Base-by-base conservation (phyloP, 2,329 filamentous ascomycete genomes). In the Fusarium sp. region DNA sequence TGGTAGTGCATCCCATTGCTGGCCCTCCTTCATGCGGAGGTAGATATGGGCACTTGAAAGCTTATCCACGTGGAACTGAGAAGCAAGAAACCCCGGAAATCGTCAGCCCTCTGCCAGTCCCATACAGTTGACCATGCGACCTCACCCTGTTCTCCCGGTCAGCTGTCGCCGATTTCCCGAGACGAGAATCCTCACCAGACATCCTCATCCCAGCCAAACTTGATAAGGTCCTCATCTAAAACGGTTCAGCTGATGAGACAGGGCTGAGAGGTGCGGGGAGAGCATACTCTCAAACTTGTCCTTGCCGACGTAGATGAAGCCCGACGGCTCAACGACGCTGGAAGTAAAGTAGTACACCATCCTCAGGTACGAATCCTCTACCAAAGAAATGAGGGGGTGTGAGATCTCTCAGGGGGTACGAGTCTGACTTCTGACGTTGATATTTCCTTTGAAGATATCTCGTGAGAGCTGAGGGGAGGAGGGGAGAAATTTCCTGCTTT, bases 341-440 rank as follows among this genome's bases (percentile, higher is more conserved):
- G 96, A 98, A 1, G 92, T 97, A 83, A 97, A 98, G 84, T 98
- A 98, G 86, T 94, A 98, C 56, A 99, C 97, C 97, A 99, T 97
- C 4, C n/a, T 59, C 14, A 6, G 4, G 4, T 1, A 1, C 17
- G 3, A 30, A n/a, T 14, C 10, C 0, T 54, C 30, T 27, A 12
- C 20, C 5, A 35, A 27, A 30, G 4, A 25, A 25, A 37, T 15
- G n/a, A 58, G 14, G 32, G 14, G 33, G 54, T 22, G 30, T 35
- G 33, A 12, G 10, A 5, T 2, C 17, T 2, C 17, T 20, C 7
- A 33, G 20, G 52, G 20, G 20, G 25, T n/a, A 57, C 11, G 57
- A 4, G 11, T 25, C 22, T 8, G 15, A 38, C 59, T 60, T 60
- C n/a, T 5, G 30, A 8, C 3, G 37, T 22, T 54, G 60, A 54